Evolutionary conservation across 108 stramenopile genomes (phyloP).

Genomic region (Pseudonitzschia pungens): DNA sequence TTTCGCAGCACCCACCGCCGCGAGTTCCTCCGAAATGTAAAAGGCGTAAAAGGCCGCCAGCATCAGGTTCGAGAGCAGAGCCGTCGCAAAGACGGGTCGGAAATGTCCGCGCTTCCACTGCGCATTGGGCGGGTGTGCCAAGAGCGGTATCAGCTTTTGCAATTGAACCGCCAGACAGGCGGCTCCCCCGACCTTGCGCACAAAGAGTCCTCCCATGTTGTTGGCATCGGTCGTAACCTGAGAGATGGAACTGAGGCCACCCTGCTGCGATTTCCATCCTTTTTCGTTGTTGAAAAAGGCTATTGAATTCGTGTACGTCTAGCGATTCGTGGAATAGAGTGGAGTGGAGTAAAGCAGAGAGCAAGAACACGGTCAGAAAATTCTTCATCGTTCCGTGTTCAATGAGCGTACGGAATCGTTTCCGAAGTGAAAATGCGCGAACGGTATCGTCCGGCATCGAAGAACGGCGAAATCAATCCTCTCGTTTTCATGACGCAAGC

Average conservation of each 20-base stretch:
- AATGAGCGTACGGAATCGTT: too few species aligned
- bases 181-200: constrained; percentile 79
- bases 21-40: constrained; percentile 52
- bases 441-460: too few species aligned
- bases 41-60: constrained; percentile 52
- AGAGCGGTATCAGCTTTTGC: constrained; percentile 73
- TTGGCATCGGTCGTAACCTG: constrained; percentile 79
- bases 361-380: too few species aligned
- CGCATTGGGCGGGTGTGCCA: constrained; percentile 74
- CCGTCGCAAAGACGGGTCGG: constrained; percentile 51
- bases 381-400: too few species aligned
- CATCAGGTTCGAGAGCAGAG: constrained; percentile 60
- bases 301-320: constrained; percentile 79
- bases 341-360: not conserved
- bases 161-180: constrained; percentile 70
- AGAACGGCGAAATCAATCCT: too few species aligned
- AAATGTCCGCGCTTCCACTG: constrained; percentile 81
- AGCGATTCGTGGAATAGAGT: not conserved
- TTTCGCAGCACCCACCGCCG: constrained; percentile 52
- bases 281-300: constrained; percentile 69
- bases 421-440: too few species aligned
- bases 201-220: constrained; percentile 87
- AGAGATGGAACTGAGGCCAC: constrained; percentile 75
- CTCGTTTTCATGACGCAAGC: too few species aligned
- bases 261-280: constrained; percentile 85